Base-by-base conservation (phyloP, 345 rosid genomes). In the Hypericum androsaemum region DNA sequence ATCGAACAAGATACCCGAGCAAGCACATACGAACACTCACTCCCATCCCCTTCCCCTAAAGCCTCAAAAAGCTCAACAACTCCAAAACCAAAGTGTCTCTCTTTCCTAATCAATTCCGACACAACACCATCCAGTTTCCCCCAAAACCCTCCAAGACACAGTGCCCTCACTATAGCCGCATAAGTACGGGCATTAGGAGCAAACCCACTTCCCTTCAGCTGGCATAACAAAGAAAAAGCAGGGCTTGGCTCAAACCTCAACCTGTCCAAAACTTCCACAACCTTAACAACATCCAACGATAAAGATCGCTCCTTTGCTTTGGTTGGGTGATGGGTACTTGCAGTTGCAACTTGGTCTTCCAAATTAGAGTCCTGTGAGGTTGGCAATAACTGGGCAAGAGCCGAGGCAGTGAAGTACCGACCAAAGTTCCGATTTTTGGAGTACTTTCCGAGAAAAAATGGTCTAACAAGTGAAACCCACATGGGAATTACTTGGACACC, bases 111-210 rank as follows among this genome's bases (percentile, higher is more conserved):
- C 12, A 83, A 45, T 17, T 76, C 89, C 39, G 56, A 37, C 57
- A 87, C 62, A 2, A 83, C 2, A 5, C 58, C 71, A 50, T 71
- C 70, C 62, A 87, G 51, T 57, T 73, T 76, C 65, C 61, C 60
- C 0, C 67, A 69, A 60, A 69, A 50, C 43, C 84, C 72, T 61
- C 68, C 68, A 41, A 17, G 28, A 54, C 72, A 77, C 37, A 86
- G 59, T 12, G 75, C 58, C 53, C 55, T 65, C 37, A 83, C 64
- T 36, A 79, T 57, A 5, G 71, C 67, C 0, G 86, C 76, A 39
- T 80, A 80, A 0, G 82, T 65, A 50, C n/a, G 46, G 36, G 70
- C 59, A 71, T 77, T 74, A 57, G 63, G 80, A 0, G 47, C 49
- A 62, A 73, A 67, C 12, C 76, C 73, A 46, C 41, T 15, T 57